Base-by-base conservation (phyloP, 2,329 filamentous ascomycete genomes). In the Verticillium isaacii region DNA sequence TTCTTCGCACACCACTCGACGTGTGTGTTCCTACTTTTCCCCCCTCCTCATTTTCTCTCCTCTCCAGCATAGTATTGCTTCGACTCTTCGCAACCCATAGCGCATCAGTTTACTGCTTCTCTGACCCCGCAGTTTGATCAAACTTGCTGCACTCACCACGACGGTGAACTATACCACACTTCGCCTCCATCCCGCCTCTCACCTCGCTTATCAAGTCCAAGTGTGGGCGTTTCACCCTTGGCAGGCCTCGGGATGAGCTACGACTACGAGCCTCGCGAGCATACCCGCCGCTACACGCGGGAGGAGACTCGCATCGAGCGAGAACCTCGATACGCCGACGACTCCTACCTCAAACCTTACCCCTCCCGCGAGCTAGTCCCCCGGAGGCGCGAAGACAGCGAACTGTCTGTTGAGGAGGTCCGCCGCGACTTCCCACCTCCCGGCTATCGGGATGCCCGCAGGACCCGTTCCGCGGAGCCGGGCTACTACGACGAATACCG, bases 361-460 rank as follows among this genome's bases (percentile, higher is more conserved):
- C 73, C 76, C 55, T 76, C 77, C 34, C 81, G 78, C 63, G 85
- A 87, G 52, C 77, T 89, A 8, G 76, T 88, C 14, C 83, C 84
- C 39, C 80, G 84, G 32, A 72, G 79, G 58, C 88, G 89, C 66
- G 89, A 93, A 72, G 89, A 92, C 70, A 93, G 89, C 74, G 88
- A 89, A 56, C 78, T 89, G 32, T 88, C 88, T 2, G 77, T 96
- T 71, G 93, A 97, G 77, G 91, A 96, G 76, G 87, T 96, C 63
- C 86, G 87, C 66, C 88, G 92, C 67, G 91, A 96, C 68, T 96
- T 96, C 70, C 91, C 91, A 36, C 91, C 92, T 7, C 89, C 88
- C 6, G 87, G 83, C 41, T 78, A 80, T 64, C 73, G 75, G 61
- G 84, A 85, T 64, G 70, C 82, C 41, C 83, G 85, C 67, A 85